Evolutionary conservation across 768 basidiomycete genomes (phyloP).

Genomic region (Boletus eberwhitei): DNA sequence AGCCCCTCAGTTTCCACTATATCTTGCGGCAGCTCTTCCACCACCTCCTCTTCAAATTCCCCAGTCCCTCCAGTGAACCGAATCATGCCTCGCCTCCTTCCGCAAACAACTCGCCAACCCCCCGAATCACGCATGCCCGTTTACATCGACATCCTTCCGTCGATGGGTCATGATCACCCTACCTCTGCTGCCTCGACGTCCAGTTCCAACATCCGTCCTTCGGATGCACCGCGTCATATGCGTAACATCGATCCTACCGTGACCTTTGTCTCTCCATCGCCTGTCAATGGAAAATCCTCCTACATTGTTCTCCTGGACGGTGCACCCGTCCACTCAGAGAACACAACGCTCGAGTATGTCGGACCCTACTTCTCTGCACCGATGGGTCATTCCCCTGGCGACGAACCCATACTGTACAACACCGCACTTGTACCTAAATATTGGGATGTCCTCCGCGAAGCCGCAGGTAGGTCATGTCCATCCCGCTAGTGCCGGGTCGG

Average conservation of each 20-base stretch:
- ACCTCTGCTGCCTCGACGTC: conserved; percentile 1
- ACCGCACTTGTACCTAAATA: conserved; percentile 60
- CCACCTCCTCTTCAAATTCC: conserved; percentile 18
- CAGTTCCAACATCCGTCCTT: neutral
- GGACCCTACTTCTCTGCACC: conserved; percentile 33
- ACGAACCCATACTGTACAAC: conserved; percentile 49
- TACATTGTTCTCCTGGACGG: conserved; percentile 54
- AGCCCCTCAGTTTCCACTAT: conserved; percentile 22
- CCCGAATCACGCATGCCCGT: conserved; percentile 30
- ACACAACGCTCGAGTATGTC: conserved; percentile 33
- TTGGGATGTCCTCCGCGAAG: conserved; percentile 58
- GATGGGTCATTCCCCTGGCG: conserved; percentile 20
- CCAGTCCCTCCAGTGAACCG: conserved; percentile 14
- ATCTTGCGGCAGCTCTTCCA: conserved; percentile 26
- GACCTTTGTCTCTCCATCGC: conserved; percentile 52
- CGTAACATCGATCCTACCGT: conserved; percentile 63
- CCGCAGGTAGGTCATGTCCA: conserved; percentile 42
- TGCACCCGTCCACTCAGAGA: conserved; percentile 50
- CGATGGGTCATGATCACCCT: neutral
- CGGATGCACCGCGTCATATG: conserved; percentile 47
- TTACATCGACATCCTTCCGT: conserved; percentile 32
- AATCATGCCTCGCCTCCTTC: conserved; percentile 21
- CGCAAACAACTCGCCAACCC: conserved; percentile 21
- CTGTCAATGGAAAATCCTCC: conserved; percentile 49
- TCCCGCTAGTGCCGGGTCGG: neutral